Evolutionary conservation across 176 grass and related monocot species (phyloP).

Genomic region (Rhipidocladum racemiflorum): DNA sequence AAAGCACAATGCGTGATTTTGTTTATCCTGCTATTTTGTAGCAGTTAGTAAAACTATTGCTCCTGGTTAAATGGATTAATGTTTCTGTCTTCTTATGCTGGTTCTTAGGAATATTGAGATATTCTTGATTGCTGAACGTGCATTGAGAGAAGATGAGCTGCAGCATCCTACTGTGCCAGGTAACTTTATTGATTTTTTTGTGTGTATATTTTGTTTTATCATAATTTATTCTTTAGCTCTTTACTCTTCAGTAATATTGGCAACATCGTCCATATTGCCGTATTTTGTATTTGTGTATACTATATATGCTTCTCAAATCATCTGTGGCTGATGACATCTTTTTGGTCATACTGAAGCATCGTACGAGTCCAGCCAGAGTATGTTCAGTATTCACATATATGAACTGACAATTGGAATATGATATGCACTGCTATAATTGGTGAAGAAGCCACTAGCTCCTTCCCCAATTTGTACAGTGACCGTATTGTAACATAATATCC

Average conservation of each 20-base stretch:
- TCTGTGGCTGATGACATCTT: background rate
- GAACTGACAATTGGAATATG: conserved; percentile 19
- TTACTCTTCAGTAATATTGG: background rate
- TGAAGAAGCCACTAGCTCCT: conserved; percentile 22
- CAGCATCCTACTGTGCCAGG: background rate
- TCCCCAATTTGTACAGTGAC: conserved; percentile 15
- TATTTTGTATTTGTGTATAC: background rate
- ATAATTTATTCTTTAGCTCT: background rate
- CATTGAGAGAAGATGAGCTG: too few species aligned
- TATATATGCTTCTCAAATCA: background rate
- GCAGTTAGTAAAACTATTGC: too few species aligned
- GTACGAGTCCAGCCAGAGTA: background rate
- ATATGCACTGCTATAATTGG: conserved; percentile 2
- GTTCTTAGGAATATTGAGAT: too few species aligned
- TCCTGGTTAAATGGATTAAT: too few species aligned
- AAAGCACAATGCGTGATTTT: too few species aligned
- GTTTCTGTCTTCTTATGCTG: too few species aligned
- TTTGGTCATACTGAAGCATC: background rate
- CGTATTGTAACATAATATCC: background rate
- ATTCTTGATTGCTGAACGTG: too few species aligned
- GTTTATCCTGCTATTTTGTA: too few species aligned
- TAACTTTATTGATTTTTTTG: background rate
- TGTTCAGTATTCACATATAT: background rate
- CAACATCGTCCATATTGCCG: background rate
- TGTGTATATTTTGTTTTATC: background rate